A percentile compares a stretch with the other conserved stretches of the same genome.
These are phyloP conservation scores for Claviceps sp. DNA, from an alignment of 2,329 filamentous ascomycete genomes.

Conservation along the genomic window DNA sequence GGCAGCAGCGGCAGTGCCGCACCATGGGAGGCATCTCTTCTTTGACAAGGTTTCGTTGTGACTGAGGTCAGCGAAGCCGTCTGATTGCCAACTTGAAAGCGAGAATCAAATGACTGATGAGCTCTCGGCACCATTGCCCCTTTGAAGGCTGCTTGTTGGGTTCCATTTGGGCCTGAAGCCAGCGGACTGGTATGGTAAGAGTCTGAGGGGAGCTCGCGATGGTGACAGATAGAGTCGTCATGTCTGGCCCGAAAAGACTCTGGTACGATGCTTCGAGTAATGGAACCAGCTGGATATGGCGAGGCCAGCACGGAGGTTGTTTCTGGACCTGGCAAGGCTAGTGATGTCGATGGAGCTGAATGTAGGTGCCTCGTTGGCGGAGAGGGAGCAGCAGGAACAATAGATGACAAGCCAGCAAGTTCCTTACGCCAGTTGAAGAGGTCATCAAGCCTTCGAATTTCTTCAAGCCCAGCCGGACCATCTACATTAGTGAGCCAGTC, in stretches of 20 bases:
- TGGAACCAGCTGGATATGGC: neutral
- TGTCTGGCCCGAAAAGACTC: neutral
- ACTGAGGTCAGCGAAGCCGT: neutral
- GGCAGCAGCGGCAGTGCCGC: neutral
- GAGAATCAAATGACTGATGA: neutral
- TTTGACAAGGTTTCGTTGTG: neutral
- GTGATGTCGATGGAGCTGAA: neutral
- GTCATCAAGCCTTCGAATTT: neutral
- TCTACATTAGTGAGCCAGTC: slow-evolving; percentile 5
- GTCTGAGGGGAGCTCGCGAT: neutral
- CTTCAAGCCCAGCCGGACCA: neutral
- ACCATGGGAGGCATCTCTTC: neutral
- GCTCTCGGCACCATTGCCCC: neutral
- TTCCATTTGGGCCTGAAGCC: neutral
- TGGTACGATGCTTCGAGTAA: neutral
- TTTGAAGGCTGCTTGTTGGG: neutral
- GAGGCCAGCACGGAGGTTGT: neutral
- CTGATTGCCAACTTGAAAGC: neutral
- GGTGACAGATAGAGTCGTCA: neutral
- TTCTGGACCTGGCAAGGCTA: neutral
- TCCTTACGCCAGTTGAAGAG: neutral
- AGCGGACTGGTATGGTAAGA: neutral
- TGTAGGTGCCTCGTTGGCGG: neutral
- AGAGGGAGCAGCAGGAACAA: neutral
- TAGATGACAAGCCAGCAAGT: neutral